A percentile compares a stretch with the other conserved stretches of the same genome.
Evolutionary conservation across 345 rosid genomes (phyloP).

Genomic region (Populus tremula): DNA sequence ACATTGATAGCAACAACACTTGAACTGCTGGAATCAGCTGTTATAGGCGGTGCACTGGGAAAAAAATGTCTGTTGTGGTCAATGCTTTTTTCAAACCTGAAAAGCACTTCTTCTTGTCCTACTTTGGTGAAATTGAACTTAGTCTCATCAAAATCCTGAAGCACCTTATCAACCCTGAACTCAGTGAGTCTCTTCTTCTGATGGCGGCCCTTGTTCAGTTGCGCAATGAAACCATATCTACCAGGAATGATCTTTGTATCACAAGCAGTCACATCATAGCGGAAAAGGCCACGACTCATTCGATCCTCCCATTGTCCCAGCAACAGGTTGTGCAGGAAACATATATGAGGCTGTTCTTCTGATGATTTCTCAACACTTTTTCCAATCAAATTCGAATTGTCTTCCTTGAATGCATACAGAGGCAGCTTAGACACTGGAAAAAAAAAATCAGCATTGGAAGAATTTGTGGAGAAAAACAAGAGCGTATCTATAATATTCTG

Average conservation of each 20-base stretch:
- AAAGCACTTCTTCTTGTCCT: conserved; percentile 44
- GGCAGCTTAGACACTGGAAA: conserved; percentile 9
- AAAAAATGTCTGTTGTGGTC: conserved; percentile 57
- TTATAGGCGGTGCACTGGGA: conserved; percentile 48
- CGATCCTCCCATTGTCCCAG: conserved; percentile 20
- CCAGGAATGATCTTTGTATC: conserved; percentile 18
- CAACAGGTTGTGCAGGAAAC: conserved; percentile 16
- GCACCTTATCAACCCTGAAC: conserved; percentile 17
- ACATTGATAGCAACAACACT: conserved; percentile 94
- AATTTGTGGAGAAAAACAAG: no score
- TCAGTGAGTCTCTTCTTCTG: conserved; percentile 22
- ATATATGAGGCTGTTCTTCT: background rate
- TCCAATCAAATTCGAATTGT: conserved; percentile 4
- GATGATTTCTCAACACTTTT: background rate
- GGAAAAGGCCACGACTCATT: conserved; percentile 12
- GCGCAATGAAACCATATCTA: conserved; percentile 13
- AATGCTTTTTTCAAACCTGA: conserved; percentile 81
- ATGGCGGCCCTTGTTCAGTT: conserved; percentile 22
- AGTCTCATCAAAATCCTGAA: conserved; percentile 17
- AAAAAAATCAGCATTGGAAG: no score
- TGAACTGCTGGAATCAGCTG: conserved; percentile 49
- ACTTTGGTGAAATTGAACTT: conserved; percentile 22
- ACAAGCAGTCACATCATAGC: conserved; percentile 16
- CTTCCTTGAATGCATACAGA: conserved; percentile 64
- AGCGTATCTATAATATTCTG: no score